Conservation (phyloP, 768 basidiomycete species). For the Mrakia blollopis region DNA sequence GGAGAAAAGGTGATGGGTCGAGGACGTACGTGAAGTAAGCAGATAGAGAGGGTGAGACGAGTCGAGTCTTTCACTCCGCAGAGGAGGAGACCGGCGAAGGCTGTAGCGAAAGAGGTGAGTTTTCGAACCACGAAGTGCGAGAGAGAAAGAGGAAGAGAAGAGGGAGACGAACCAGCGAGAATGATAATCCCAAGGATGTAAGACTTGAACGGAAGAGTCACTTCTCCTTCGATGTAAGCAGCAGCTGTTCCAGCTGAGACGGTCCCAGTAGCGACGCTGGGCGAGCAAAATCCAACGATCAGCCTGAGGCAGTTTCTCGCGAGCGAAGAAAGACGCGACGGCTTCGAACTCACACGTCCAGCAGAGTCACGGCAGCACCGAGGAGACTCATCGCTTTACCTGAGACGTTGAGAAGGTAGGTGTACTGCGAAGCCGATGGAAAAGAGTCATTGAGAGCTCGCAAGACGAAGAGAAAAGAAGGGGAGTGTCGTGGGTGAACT, state of each 20-base stretch:
- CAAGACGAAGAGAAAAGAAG: not conserved
- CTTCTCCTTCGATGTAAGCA: constrained; percentile 62
- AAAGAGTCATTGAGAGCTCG: not conserved
- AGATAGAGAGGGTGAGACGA: constrained; percentile 55
- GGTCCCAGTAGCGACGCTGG: constrained; percentile 55
- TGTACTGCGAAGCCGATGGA: constrained; percentile 46
- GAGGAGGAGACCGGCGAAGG: constrained; percentile 18
- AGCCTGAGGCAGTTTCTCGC: not conserved
- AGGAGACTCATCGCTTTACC: constrained; percentile 60
- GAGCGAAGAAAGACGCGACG: not conserved
- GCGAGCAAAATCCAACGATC: not conserved
- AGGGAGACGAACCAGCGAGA: constrained; percentile 49
- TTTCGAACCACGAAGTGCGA: too few relatives aligned
- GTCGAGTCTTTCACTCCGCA: constrained; percentile 37
- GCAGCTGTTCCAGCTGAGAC: constrained; percentile 70
- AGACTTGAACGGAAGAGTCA: constrained; percentile 55
- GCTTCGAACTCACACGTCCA: constrained; percentile 52
- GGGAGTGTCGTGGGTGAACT: not conserved
- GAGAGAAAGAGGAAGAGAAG: not conserved
- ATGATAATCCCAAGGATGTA: constrained; percentile 56
- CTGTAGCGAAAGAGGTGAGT: too few relatives aligned
- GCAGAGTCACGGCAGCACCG: constrained; percentile 62
- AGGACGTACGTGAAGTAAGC: constrained; percentile 59
- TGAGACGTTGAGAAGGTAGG: constrained; percentile 50
- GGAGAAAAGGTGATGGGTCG: constrained; percentile 5